Evolutionary conservation across 371 early-diverging fungal genomes (phyloP).

Genomic region (Mucor velutinosus): DNA sequence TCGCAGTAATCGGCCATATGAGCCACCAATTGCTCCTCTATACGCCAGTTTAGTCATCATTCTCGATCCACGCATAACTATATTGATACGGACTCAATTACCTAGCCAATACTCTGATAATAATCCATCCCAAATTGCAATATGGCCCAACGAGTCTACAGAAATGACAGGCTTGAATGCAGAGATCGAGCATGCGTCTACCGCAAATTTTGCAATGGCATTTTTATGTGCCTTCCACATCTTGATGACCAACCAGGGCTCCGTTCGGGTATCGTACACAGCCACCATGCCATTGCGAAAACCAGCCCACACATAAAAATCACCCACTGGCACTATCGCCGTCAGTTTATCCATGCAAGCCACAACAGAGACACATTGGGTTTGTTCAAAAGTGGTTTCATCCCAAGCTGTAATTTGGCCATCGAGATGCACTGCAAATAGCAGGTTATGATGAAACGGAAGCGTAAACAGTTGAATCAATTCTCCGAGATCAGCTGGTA

Average conservation of each 20-base stretch:
- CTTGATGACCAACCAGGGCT: constrained; percentile 56
- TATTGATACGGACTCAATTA: constrained; percentile 22
- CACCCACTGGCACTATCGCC: constrained; percentile 52
- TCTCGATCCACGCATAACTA: background rate
- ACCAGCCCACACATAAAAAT: constrained; percentile 70
- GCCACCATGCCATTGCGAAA: constrained; percentile 69
- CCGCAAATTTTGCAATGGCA: constrained; percentile 45
- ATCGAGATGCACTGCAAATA: constrained; percentile 72
- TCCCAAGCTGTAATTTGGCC: constrained; percentile 73
- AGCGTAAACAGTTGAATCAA: constrained; percentile 52
- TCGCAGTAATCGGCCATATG: constrained; percentile 53
- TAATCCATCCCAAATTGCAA: constrained; percentile 79
- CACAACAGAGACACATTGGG: constrained; percentile 40
- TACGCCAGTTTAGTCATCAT: background rate
- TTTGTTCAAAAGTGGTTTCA: constrained; percentile 31
- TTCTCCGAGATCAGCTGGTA: constrained; percentile 50
- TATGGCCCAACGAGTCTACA: constrained; percentile 60
- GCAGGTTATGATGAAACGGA: constrained; percentile 32
- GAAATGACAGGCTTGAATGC: constrained; percentile 57
- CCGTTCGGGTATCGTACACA: constrained; percentile 57
- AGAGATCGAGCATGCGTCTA: constrained; percentile 44
- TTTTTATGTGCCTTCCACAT: constrained; percentile 65
- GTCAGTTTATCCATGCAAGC: constrained; percentile 58
- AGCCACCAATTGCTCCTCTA: constrained; percentile 50
- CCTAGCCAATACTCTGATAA: constrained; percentile 68